phyloP scores from a whole-genome alignment of 2,329 filamentous ascomycete genomes.

The Tolypocladium sp. region DNA sequence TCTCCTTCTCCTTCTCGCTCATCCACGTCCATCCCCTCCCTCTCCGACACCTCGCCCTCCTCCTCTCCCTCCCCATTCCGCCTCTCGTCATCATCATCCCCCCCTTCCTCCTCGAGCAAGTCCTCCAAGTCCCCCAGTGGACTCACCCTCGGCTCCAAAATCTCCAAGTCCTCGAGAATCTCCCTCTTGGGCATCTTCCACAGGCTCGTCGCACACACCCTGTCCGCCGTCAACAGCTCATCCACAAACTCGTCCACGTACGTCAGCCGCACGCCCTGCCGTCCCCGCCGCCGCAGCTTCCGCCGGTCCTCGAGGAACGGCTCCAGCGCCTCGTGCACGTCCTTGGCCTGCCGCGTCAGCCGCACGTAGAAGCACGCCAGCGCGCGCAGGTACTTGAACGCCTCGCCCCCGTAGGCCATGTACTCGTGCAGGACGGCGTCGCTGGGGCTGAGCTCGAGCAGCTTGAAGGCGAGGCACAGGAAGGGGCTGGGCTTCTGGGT shows the following conservation, averaged over 20 bases:
- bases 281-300: constrained; percentile 70
- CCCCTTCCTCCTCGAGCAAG: constrained; percentile 48
- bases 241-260: constrained; percentile 91
- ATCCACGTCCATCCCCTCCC: constrained; percentile 30
- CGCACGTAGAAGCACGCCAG: constrained; percentile 91
- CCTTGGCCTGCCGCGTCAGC: constrained; percentile 71
- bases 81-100: constrained; percentile 19
- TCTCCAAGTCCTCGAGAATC: constrained; percentile 78
- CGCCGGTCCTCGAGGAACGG: constrained; percentile 72
- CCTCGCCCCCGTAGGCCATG: constrained; percentile 62
- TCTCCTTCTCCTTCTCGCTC: constrained; percentile 12
- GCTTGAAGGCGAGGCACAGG: constrained; percentile 87
- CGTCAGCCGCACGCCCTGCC: constrained; percentile 67
- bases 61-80: constrained; percentile 9
- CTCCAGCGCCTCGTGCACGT: constrained; percentile 74
- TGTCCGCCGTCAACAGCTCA: constrained; percentile 77
- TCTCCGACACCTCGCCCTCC: constrained; percentile 16
- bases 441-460: constrained; percentile 77
- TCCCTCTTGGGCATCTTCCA: constrained; percentile 83
- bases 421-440: constrained; percentile 75
- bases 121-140: constrained; percentile 73
- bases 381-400: constrained; percentile 81
- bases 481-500: constrained; percentile 86
- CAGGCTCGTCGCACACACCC: constrained; percentile 83
- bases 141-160: constrained; percentile 78